Base-by-base conservation (phyloP, 306 rosid species). In the Hylodesmum podocarpum region DNA sequence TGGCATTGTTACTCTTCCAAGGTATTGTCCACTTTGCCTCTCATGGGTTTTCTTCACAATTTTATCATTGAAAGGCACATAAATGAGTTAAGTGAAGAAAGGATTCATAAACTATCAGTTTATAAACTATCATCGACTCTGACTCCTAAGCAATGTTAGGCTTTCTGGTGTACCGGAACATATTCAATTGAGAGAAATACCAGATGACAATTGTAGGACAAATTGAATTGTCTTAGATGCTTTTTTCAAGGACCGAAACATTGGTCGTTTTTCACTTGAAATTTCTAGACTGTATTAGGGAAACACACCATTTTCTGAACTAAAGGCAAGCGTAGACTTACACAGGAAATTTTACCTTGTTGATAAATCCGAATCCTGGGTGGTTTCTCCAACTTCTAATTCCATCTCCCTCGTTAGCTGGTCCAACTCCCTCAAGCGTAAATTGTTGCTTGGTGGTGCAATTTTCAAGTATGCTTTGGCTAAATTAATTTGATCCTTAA, bases 381-480 rank as follows among this genome's bases (percentile, higher is more conserved):
- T 57, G 63, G 21, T 63, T 68, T 72, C 82, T 31, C 57, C 58
- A 57, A 78, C 31, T 78, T 19, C 50, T 31, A 11, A 54, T 33
- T 78, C 82, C 76, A 78, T 57, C 63, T 69, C 76, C 31, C 29
- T 69, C n/a, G 72, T 43, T 69, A 11, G 70, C 31, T 33, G 40
- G 63, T 69, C 82, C 82, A 78, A 66, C 69, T 69, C 63, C 62
- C 61, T 78, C 76, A 78, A 44, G 63, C 50, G 82, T 15, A 55
- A 31, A 43, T 68, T 68, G 21, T 22, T 69, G 70, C 70, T 69
- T 33, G 82, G 70, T 34, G 82, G 63, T 46, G 82, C 82, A 78
- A 78, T 57, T 27, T 69, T 78, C 62, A 78, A 78, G 82, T 78
- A 78, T 68, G 55, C 76, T 58, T 78, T 78, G 39, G 82, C 82